phyloP scores from a whole-genome alignment of 1,284 basidiomycete genomes.

The Fomitopsis betulina region DNA sequence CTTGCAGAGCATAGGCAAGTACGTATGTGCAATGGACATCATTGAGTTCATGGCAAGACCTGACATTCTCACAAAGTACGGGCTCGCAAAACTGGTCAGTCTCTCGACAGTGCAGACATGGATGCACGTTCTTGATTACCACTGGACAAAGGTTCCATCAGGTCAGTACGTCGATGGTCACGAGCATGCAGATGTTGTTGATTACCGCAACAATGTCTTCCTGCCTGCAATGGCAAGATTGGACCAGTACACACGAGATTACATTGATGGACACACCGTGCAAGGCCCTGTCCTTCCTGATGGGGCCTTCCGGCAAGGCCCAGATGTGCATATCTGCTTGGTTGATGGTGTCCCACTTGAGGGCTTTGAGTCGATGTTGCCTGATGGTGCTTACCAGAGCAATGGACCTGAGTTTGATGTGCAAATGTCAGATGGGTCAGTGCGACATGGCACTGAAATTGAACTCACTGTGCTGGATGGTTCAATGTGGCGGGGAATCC shows the following conservation, averaged over 20 bases:
- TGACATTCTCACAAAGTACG: conserved; percentile 8
- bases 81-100: conserved; percentile 14
- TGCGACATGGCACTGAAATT: not conserved
- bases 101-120: conserved; percentile 24
- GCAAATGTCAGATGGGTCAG: not conserved
- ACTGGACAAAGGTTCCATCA: conserved; percentile 18
- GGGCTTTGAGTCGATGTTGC: too few relatives aligned
- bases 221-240: conserved; percentile 14
- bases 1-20: conserved; percentile 25
- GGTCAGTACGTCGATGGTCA: conserved; percentile 33
- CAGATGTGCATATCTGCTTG: too few relatives aligned
- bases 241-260: not conserved
- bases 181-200: conserved; percentile 25
- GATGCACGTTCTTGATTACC: conserved; percentile 27
- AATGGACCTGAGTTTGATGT: not conserved
- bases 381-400: not conserved
- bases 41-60: conserved; percentile 17
- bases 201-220: conserved; percentile 23
- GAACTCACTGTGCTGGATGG: conserved; percentile 1
- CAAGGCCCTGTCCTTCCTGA: not conserved
- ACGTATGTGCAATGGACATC: conserved; percentile 24
- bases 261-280: not conserved
- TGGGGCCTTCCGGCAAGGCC: too few relatives aligned
- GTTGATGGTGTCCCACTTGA: too few relatives aligned
- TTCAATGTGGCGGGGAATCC: not conserved